Evolutionary conservation across 169 alveolate species (phyloP), one percentile per base, ranked within the genome.

Genomic region (Plasmodium malariae): DNA sequence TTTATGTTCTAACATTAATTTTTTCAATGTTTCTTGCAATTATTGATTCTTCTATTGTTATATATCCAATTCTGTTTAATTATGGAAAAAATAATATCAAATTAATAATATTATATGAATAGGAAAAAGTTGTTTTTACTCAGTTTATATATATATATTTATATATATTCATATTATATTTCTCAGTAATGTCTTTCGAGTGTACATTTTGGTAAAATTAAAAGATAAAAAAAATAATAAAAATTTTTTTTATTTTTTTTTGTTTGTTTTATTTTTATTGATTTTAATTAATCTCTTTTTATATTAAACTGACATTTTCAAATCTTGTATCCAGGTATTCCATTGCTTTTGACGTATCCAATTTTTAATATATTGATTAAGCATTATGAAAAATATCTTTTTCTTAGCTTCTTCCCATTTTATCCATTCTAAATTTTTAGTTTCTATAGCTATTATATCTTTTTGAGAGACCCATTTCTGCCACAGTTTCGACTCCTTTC

Each of bases 281-380:
- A 63, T 14, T 26, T 63, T 3, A 30, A 63, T 34, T 63, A 19
- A 51, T 3, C 4, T n/a, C n/a, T n/a, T n/a, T n/a, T n/a, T n/a
- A n/a, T n/a, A n/a, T n/a, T n/a, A n/a, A n/a, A 21, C 0, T 63
- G 28, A 0, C 54, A 36, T 28, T 32, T 63, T 34, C 7, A 63
- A 7, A 45, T 63, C 74, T 17, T 14, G 6, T 63, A 34, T 34
- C 74, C 74, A 63, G 3, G 32, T 45, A n/a, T 63, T 63, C 74
- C 74, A 63, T 34, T 63, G 74, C 36, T 63, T 63, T n/a, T 63
- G 30, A 17, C 26, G 32, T 63, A 63, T 63, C 74, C 74, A 63
- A 7, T 34, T 63, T 43, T 63, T 34, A 63, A 63, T n/a, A 63
- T 28, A 63, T 43, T 34, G 45, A 51, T 28, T 6, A 43, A 63